Base-by-base conservation (phyloP, 2,329 filamentous ascomycete genomes). In the Xylariales sp. region DNA sequence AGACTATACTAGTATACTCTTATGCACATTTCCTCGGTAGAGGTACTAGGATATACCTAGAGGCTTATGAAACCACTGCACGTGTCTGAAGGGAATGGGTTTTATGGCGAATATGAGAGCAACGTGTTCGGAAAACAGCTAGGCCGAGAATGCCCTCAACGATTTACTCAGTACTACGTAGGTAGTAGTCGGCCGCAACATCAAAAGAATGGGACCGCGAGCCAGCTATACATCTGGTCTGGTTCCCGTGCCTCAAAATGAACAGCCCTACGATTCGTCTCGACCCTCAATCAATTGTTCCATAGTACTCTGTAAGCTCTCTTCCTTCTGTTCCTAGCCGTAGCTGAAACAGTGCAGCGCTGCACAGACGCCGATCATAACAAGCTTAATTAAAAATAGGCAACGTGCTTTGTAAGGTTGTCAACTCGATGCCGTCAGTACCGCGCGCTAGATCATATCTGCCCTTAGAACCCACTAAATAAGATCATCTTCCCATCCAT, bases 381-480 rank as follows among this genome's bases (percentile, higher is more conserved):
- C 63, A 60, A 66, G 41, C 58, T 53, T 62, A 34, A 55, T 54
- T 41, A 53, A 59, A 63, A 58, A 49, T 59, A 67, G 43, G 43
- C 49, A 50, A 55, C 46, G 39, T 46, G 56, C 49, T 32, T 52
- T 6, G 12, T 36, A 56, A 50, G 46, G 41, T 48, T 23, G 34
- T 52, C 50, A 48, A 56, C 1, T 52, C 43, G 34, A 32, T 65
- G 57, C 62, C 57, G 57, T 59, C 46, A n/a, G 45, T 65, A 48
- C 66, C 66, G 62, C 39, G 61, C 62, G 48, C 66, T 68, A 68
- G 65, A 54, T 32, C 62, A 34, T 8, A 53, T 55, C 57, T 53
- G 36, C 43, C 50, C 55, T 64, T 46, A 45, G 50, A 63, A 48
- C 55, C 67, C 63, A 66, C 67, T 46, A 52, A 66, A 66, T 69